Conservation (phyloP, 305 asterid species). For the Plantago lanceolata region DNA sequence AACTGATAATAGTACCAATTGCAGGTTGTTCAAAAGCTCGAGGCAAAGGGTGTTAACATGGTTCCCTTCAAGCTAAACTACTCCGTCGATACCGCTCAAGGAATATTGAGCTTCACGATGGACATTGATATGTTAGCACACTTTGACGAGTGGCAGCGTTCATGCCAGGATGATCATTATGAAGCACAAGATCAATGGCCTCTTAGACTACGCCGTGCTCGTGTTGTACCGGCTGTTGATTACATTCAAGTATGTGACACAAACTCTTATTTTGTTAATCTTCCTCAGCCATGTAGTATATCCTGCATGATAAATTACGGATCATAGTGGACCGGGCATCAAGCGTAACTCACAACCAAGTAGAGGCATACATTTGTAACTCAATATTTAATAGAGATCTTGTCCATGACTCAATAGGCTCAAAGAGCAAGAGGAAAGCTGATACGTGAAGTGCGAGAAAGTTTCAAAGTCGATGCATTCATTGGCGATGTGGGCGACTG, state of each 20-base stretch:
- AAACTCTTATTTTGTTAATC: no score
- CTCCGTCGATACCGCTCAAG: slow-evolving; percentile 77
- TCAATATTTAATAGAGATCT: not conserved
- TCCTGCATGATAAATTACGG: no score
- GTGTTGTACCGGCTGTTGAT: slow-evolving; percentile 81
- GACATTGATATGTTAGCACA: slow-evolving; percentile 86
- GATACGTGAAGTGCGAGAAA: slow-evolving; percentile 60
- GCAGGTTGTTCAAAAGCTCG: slow-evolving; percentile 69
- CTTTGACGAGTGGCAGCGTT: slow-evolving; percentile 88
- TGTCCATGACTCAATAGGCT: slow-evolving; percentile 60
- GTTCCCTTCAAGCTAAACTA: slow-evolving; percentile 78
- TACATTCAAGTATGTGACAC: slow-evolving; percentile 58
- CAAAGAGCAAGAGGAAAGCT: slow-evolving; percentile 80
- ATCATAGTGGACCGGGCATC: no score
- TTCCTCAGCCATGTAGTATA: no score
- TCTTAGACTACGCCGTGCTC: slow-evolving; percentile 76
- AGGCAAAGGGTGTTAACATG: slow-evolving; percentile 63
- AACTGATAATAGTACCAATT: slow-evolving; percentile 13
- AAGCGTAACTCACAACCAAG: no score
- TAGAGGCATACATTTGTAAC: no score
- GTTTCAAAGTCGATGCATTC: slow-evolving; percentile 68
- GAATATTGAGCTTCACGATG: slow-evolving; percentile 85
- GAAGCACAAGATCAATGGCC: slow-evolving; percentile 99
- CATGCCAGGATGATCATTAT: slow-evolving; percentile 63
- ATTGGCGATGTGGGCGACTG: slow-evolving; percentile 76